phyloP scores from a whole-genome alignment of 1,284 basidiomycete species.

The Apiotrichum montevideense region DNA sequence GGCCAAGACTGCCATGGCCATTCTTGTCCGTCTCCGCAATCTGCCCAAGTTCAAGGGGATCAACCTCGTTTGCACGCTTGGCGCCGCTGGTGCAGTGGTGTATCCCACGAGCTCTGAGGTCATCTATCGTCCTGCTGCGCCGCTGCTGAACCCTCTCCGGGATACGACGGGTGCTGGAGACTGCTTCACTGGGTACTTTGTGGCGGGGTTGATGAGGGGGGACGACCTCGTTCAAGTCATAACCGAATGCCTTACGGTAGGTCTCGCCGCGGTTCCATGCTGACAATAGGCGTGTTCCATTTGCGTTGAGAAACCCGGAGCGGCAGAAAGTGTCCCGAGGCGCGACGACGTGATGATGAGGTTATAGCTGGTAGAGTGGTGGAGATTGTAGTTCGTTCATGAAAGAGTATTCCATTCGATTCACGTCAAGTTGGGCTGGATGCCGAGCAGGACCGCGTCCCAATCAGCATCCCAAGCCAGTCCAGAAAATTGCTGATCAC shows the following conservation, averaged over 20 bases:
- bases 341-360: constrained; percentile 3
- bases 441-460: constrained; percentile 10
- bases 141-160: constrained; percentile 24
- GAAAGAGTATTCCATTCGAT: background rate
- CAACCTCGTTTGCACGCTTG: constrained; percentile 4
- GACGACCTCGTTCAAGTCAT: background rate
- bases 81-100: constrained; percentile 32
- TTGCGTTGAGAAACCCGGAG: constrained; percentile 7
- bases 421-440: constrained; percentile 1
- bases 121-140: constrained; percentile 24
- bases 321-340: constrained; percentile 6
- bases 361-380: background rate
- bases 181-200: constrained; percentile 46
- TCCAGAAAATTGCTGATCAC: background rate
- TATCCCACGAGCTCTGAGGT: constrained; percentile 12
- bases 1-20: constrained; percentile 6
- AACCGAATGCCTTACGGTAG: constrained; percentile 2
- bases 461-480: constrained; percentile 8
- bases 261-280: background rate
- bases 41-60: background rate
- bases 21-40: background rate
- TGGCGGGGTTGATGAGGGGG: constrained; percentile 41
- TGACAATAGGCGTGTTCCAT: constrained; percentile 6
- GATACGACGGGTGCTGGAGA: constrained; percentile 49
- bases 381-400: background rate